Base-by-base conservation (phyloP, 306 rosid genomes). In the Gastrolobium villosum region DNA sequence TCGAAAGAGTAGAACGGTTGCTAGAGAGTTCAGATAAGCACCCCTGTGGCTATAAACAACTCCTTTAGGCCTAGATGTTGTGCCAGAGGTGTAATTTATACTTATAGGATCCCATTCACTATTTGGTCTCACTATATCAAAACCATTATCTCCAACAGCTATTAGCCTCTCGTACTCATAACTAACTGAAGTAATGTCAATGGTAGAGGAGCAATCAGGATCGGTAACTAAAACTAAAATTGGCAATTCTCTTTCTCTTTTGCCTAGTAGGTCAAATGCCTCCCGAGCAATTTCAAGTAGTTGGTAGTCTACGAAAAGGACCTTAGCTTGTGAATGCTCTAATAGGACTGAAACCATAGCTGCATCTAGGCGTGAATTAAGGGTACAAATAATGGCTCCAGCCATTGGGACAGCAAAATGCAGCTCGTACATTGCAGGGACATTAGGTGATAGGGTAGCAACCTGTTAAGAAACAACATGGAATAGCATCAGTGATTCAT, bases 401-500 rank as follows among this genome's bases (percentile, higher is more conserved):
- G 97, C 90, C 97, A 94, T 94, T 72, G 97, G 98, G 43, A 87
- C 97, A 61, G 95, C 93, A 74, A 94, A 94, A 74, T 94, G 98
- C n/a, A 94, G 83, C 89, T 94, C 98, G 75, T 88, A 87, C 97
- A 92, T 90, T 62, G 98, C 95, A 41, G 96, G 96, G 57, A 89
- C 86, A 86, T 94, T 92, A 1, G 97, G 98, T 2, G 90, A 87
- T 52, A 94, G 70, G 3, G 86, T 89, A 45, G 97, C 97, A 69
- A 94, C 97, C 97, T 94, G 89, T 68, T 79, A 32, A 48, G 46
- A 68, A 72, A 84, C 55, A 14, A 80, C 44, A 64, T 34, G 61
- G 40, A 79, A 62, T 63, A 40, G 56, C 46, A 69, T 65, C 63
- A 80, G 53, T 7, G 36, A 52, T 74, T 28, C 70, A 60, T 28